Conservation (phyloP, 2,329 filamentous ascomycete species). For the Metarhizium guizhouense region DNA sequence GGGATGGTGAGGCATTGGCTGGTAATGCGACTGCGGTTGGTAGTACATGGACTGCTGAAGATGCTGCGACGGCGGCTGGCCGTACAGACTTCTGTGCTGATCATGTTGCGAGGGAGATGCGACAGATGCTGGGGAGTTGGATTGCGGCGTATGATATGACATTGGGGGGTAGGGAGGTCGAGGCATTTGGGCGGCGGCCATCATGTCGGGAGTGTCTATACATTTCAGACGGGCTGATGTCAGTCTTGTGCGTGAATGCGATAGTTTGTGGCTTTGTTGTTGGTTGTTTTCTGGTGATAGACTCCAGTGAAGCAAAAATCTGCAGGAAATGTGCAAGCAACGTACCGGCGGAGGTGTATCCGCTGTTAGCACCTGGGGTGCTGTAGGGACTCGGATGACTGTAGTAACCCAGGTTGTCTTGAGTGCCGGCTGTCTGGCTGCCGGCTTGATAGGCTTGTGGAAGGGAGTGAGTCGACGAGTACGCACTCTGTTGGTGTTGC, state of each 20-base stretch:
- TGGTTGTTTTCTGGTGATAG: too few species aligned
- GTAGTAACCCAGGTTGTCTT: constrained; percentile 64
- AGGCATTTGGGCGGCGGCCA: constrained; percentile 60
- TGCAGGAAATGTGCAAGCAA: constrained; percentile 12
- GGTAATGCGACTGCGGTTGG: constrained; percentile 49
- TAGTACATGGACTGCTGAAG: constrained; percentile 78
- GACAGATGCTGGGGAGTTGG: constrained; percentile 88
- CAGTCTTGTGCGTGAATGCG: constrained; percentile 8
- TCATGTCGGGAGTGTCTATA: constrained; percentile 54
- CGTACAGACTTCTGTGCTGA: constrained; percentile 81
- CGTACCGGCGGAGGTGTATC: constrained; percentile 82
- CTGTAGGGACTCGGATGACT: constrained; percentile 77
- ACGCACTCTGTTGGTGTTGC: constrained; percentile 55
- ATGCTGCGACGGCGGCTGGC: constrained; percentile 68
- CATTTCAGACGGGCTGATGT: constrained; percentile 4
- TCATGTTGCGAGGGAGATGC: constrained; percentile 85
- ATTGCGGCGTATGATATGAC: constrained; percentile 86
- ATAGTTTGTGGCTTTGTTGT: neutral
- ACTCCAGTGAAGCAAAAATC: neutral
- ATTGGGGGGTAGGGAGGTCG: constrained; percentile 80
- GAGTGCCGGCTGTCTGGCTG: constrained; percentile 51
- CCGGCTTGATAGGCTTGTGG: constrained; percentile 61
- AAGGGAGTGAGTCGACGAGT: constrained; percentile 57
- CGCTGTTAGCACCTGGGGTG: constrained; percentile 69
- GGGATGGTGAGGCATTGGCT: constrained; percentile 56